These are phyloP conservation scores for Akanthomyces uredinophilus DNA, from an alignment of 2,329 filamentous ascomycete species.

Conservation along the genomic window DNA sequence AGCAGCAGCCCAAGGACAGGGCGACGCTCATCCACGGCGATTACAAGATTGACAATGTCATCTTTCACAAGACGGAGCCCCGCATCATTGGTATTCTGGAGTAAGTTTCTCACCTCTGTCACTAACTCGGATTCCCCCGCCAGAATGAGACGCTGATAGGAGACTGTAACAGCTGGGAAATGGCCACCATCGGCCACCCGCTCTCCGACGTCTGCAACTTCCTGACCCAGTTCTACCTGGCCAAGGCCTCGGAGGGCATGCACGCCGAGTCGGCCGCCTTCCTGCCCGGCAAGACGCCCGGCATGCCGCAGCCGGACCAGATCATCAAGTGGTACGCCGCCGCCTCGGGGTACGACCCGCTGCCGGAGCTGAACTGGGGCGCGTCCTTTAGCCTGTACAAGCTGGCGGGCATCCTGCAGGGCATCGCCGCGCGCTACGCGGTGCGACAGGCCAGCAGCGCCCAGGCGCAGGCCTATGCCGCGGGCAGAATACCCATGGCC, in stretches of 20 bases:
- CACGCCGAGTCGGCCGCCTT: slow-evolving; percentile 44
- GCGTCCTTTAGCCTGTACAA: slow-evolving; percentile 59
- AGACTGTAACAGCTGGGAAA: slow-evolving; percentile 67
- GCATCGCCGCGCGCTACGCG: slow-evolving; percentile 86
- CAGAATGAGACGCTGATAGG: background rate
- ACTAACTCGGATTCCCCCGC: too few species aligned
- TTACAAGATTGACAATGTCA: slow-evolving; percentile 89
- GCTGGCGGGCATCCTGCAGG: slow-evolving; percentile 65
- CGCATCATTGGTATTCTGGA: slow-evolving; percentile 89
- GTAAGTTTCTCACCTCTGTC: slow-evolving; percentile 34
- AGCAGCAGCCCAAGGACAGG: slow-evolving; percentile 69
- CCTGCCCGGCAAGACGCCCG: slow-evolving; percentile 56
- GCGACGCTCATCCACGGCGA: slow-evolving; percentile 85
- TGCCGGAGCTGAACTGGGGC: slow-evolving; percentile 54
- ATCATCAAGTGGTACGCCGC: slow-evolving; percentile 38
- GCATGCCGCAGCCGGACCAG: slow-evolving; percentile 46
- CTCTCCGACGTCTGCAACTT: slow-evolving; percentile 87
- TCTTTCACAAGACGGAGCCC: slow-evolving; percentile 85
- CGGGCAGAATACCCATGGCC: slow-evolving; percentile 65
- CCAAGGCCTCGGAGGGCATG: slow-evolving; percentile 11
- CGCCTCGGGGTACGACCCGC: slow-evolving; percentile 65
- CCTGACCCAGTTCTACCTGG: slow-evolving; percentile 36
- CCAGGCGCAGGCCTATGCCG: slow-evolving; percentile 68
- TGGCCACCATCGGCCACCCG: slow-evolving; percentile 96
- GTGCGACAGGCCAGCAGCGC: slow-evolving; percentile 83